Conservation (phyloP, 192 early-diverging fungal species). For the Entophlyctis luteolus region DNA sequence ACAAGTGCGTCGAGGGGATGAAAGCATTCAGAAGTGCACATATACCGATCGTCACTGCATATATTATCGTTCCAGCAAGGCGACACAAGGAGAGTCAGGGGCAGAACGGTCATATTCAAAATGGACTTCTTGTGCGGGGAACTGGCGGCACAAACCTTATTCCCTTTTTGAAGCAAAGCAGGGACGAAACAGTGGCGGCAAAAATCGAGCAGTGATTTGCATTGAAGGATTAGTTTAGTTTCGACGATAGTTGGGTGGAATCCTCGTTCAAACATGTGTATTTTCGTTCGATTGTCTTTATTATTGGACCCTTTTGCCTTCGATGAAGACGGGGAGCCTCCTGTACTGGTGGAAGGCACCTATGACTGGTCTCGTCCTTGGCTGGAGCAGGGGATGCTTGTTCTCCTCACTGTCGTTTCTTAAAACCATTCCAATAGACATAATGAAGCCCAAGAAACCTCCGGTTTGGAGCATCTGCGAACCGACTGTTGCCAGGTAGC, state of each 20-base stretch:
- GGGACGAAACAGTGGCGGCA: conserved; percentile 73
- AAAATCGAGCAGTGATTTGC: conserved; percentile 14
- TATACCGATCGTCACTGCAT: conserved; percentile 85
- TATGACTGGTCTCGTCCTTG: no score
- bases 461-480: conserved; percentile 33
- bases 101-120: conserved; percentile 21
- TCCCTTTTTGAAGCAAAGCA: conserved; percentile 86
- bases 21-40: conserved; percentile 86
- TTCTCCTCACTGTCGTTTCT: no score
- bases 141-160: conserved; percentile 66
- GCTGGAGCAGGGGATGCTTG: no score
- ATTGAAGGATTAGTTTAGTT: no score
- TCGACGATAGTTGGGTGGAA: no score
- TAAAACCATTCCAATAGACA: no score
- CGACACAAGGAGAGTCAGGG: conserved; percentile 56
- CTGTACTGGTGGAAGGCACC: no score
- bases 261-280: no score
- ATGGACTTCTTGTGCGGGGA: conserved; percentile 35
- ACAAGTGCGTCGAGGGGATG: conserved; percentile 75
- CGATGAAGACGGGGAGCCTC: no score
- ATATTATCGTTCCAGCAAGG: conserved; percentile 79
- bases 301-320: no score
- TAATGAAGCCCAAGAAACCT: conserved; percentile 31
- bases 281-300: no score
- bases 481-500: conserved; percentile 30